Base-by-base conservation (phyloP, 1,284 basidiomycete genomes). In the Ganoderma resinaceum region DNA sequence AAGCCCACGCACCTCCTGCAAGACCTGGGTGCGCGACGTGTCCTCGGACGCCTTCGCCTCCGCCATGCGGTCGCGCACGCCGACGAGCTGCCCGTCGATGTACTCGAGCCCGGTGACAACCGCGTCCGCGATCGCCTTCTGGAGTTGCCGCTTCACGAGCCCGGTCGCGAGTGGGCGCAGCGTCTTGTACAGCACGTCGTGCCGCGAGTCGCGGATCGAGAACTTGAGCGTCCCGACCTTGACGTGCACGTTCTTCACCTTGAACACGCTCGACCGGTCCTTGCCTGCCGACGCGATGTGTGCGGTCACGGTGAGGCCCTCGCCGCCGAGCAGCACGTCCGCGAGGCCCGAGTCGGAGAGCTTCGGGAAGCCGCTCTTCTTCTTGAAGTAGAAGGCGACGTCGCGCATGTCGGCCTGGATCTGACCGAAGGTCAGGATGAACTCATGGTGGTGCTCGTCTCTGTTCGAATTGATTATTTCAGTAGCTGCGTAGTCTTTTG, bases 341-440 rank as follows among this genome's bases (percentile, higher is more conserved):
- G 96, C 96, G 38, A 97, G 81, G 73, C 97, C 97, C n/a, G 90
- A 91, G 82, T 99, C 97, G 57, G 82, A 87, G 78, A 98, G 82
- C 84, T 92, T 94, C 12, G 92, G 89, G 76, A 95, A 87, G 5
- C 94, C 94, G 0, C 82, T 85, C 85, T 94, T 94, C 83, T 88
- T 92, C 72, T 83, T 85, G 80, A 94, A 95, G 78, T 92, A 95
- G 80, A 98, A 97, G 16, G 92, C 91, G 26, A 98, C 94, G 76
- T 98, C 96, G 49, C 93, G 88, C 86, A 98, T 92, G 77, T 97
- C 96, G n/a, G 93, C 92, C 80, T 99, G 97, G 76, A 98, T 94
- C 80, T 99, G 96, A 35, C 85, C 84, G 46, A 96, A 83, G 7
- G 87, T 89, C 66, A 97, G 77, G 20, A 85, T 89, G 75, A 96